phyloP scores from a whole-genome alignment of 257 asterid species.

The Penstemon eatonii region DNA sequence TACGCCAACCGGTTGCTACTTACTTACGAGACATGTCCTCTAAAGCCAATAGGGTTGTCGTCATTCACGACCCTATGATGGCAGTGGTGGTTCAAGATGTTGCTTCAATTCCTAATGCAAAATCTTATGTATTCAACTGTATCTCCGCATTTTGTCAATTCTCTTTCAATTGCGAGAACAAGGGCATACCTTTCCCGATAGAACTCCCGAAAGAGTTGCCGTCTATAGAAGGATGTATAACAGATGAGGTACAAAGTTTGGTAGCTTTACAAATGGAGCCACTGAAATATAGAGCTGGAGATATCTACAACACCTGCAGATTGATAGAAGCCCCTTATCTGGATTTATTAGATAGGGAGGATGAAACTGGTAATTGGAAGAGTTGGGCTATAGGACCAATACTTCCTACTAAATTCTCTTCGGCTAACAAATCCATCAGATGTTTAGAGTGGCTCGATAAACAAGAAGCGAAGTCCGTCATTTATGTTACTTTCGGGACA shows the following conservation, averaged over 20 bases:
- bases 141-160: conserved; percentile 27
- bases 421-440: not conserved
- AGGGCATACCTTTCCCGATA: conserved; percentile 26
- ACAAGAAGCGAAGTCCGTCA: conserved; percentile 39
- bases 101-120: conserved; percentile 32
- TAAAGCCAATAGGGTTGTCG: conserved; percentile 24
- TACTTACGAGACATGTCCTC: conserved; percentile 22
- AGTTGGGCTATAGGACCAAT: conserved; percentile 49
- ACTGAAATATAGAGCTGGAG: no score
- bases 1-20: conserved; percentile 22
- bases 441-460: conserved; percentile 39
- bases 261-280: not conserved
- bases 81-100: conserved; percentile 39
- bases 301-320: not conserved
- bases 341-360: conserved; percentile 29
- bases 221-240: conserved; percentile 2
- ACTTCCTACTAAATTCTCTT: conserved; percentile 26
- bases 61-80: conserved; percentile 17
- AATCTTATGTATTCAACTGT: conserved; percentile 34
- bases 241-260: conserved; percentile 8
- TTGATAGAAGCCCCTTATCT: conserved; percentile 36
- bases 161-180: not conserved
- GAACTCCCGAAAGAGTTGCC: conserved; percentile 22
- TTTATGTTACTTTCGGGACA: conserved; percentile 50
- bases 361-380: conserved; percentile 24